These are phyloP conservation scores for Pythium oligandrum DNA, from an alignment of 352 stramenopile genomes.

Conservation along the genomic window DNA sequence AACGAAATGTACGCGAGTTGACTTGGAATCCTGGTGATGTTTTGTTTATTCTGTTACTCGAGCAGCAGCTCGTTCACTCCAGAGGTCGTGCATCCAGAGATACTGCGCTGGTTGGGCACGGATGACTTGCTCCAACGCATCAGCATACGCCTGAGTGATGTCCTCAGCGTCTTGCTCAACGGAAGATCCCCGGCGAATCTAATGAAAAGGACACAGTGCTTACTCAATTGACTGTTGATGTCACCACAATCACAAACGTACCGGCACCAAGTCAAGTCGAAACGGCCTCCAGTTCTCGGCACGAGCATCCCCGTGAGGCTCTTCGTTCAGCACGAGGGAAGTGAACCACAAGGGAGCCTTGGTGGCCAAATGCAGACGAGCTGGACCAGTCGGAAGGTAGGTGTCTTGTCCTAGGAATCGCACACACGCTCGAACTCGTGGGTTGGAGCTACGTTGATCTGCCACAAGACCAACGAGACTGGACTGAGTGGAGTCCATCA, in stretches of 20 bases:
- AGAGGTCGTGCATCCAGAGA: constrained; percentile 55
- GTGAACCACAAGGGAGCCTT: constrained; percentile 40
- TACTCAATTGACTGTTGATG: neutral
- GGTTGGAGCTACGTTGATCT: constrained; percentile 36
- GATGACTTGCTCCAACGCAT: constrained; percentile 29
- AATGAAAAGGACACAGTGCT: neutral
- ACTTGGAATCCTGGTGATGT: constrained; percentile 14
- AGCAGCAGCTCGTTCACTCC: constrained; percentile 9
- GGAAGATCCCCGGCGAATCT: neutral
- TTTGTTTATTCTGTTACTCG: constrained; percentile 1
- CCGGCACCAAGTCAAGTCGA: constrained; percentile 28
- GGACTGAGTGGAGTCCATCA: constrained; percentile 11
- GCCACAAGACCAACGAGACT: constrained; percentile 44
- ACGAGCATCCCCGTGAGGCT: constrained; percentile 15
- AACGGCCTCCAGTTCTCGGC: constrained; percentile 30
- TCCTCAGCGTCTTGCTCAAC: neutral
- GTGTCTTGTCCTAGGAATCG: constrained; percentile 41
- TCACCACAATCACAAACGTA: constrained; percentile 8
- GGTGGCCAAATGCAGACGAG: constrained; percentile 29
- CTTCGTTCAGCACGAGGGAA: constrained; percentile 32
- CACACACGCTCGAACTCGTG: constrained; percentile 17
- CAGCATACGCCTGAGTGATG: constrained; percentile 37
- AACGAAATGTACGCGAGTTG: neutral
- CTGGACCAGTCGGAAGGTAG: constrained; percentile 31
- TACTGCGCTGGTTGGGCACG: constrained; percentile 34